Evolutionary conservation across 2,329 filamentous ascomycete species (phyloP), one percentile per base, ranked within the genome.

Genomic region (Trichoderma atrobrunneum): DNA sequence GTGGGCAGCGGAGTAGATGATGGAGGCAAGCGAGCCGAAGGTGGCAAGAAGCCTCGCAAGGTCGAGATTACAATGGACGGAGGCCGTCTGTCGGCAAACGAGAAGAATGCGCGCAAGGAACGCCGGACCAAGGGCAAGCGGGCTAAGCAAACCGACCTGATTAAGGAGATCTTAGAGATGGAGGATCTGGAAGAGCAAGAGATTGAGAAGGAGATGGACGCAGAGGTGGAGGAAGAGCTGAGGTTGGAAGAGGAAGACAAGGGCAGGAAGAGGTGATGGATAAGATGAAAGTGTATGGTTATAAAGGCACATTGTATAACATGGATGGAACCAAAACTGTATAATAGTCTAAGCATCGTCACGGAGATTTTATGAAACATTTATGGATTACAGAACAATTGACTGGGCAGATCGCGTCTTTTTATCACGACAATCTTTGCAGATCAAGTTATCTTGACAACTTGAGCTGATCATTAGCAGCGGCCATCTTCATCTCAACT

Each of bases 1-100:
- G 81, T 92, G 3, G 92, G 92, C 67, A 80, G 79, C 74, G 82
- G 81, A 68, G 79, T 79, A 39, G 82, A 85, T 32, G 86, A 87
- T 51, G 85, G 84, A 5, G 85, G 84, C 4, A 84, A 86, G 66
- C 81, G 85, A 54, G 81, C 84, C 10, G 80, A 76, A 3, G 74
- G 79, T 5, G 81, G 80, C 65, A 85, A 83, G 76, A 85, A 81
- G 77, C 72, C 77, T 2, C 77, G 78, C 74, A 82, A 82, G 60
- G 81, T 86, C n/a, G 77, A 79, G 61, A 76, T 80, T 28, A 70
- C 74, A 5, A 78, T 80, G 78, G 79, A 80, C 1, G 78, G 75
- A 1, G 78, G 75, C n/a, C 81, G 85, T 26, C 77, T 83, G 51
- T 81, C 79, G 11, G 80, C 83, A 3, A 77, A 75, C 14, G 83